Evolutionary conservation across 78 protist genomes (phyloP), one percentile per base, ranked within the genome.

Genomic region (Chrysochromulina tobinii): DNA sequence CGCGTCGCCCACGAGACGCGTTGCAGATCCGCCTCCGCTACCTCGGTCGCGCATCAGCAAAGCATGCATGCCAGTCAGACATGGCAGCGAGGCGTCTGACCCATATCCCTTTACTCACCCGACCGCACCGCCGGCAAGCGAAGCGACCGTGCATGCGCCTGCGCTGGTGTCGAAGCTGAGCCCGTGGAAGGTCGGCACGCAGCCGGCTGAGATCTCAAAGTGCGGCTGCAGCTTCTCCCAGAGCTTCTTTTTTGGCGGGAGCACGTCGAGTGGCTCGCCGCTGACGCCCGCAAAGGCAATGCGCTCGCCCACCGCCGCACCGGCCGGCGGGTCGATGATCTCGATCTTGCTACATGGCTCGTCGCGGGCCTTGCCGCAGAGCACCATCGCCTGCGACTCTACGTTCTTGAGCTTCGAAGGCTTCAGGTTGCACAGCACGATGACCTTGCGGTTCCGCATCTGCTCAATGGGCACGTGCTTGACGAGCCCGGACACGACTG

Each of bases 171-270:
- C 38, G 38, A 38, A 38, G 38, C 38, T 38, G 38, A 38, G 38
- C 38, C 38, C 38, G 38, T 38, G 38, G 90, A 27, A 93, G 58
- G 61, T 51, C 18, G 95, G 91, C 54, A 64, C 90, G 67, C 93
- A 54, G 23, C 55, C 27, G n/a, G 6, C 91, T n/a, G 58, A 17
- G 51, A 77, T 79, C 50, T 38, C 8, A 50, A 93, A 4, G 5
- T 86, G 81, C 5, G 93, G 92, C 68, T 59, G 89, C 21, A 94
- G 12, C 61, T 64, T 61, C 79, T 94, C 95, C 48, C 81, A 94
- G 12, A 88, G n/a, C 89, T 94, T 94, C 91, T 91, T 90, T 92
- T 90, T 90, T 12, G 95, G 95, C 67, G 90, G 90, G 84, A 94
- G 91, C 38, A 15, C 48, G 9, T 4, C 90, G 11, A 90, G 93